Percentiles rank a stretch among this genome's conserved stretches.
phyloP scores from a whole-genome alignment of 164 flowering plant species.

The Chimonanthus salicifolius region DNA sequence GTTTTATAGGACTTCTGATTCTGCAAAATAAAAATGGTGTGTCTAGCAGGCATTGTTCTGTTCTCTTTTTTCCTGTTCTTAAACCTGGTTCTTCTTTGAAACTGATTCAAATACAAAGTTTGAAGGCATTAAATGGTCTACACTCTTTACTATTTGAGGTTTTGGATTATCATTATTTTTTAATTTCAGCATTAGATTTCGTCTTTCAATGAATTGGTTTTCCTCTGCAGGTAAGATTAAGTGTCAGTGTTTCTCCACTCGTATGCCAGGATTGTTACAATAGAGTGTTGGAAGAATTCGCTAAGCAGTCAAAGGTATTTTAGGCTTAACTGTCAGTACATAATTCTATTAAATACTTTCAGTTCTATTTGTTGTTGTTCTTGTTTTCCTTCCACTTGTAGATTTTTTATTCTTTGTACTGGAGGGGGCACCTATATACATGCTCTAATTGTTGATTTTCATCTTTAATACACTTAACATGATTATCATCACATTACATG shows the following conservation, averaged over 20 bases:
- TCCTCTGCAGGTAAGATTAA: slow-evolving; percentile 51
- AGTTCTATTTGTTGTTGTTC: too few species aligned
- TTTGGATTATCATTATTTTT: background rate
- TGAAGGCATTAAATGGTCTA: background rate
- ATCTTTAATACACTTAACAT: too few species aligned
- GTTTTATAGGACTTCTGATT: too few species aligned
- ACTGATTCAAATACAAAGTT: background rate
- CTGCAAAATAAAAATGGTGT: too few species aligned
- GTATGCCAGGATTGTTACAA: slow-evolving; percentile 77
- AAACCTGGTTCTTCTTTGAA: background rate
- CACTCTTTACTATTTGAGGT: too few species aligned
- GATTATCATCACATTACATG: too few species aligned
- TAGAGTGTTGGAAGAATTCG: slow-evolving; percentile 54
- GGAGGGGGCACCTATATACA: too few species aligned
- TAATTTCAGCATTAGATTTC: background rate
- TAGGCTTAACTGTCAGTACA: background rate
- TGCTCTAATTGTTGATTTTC: too few species aligned
- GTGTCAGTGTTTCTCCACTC: slow-evolving; percentile 60
- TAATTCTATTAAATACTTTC: too few species aligned
- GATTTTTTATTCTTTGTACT: too few species aligned
- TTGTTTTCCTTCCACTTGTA: too few species aligned
- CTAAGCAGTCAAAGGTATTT: slow-evolving; percentile 61
- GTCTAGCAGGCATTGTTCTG: too few species aligned
- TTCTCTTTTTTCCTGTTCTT: background rate
- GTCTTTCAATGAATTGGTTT: background rate